Base-by-base conservation (phyloP, 805 yeast species). In the Candida oleophila region DNA sequence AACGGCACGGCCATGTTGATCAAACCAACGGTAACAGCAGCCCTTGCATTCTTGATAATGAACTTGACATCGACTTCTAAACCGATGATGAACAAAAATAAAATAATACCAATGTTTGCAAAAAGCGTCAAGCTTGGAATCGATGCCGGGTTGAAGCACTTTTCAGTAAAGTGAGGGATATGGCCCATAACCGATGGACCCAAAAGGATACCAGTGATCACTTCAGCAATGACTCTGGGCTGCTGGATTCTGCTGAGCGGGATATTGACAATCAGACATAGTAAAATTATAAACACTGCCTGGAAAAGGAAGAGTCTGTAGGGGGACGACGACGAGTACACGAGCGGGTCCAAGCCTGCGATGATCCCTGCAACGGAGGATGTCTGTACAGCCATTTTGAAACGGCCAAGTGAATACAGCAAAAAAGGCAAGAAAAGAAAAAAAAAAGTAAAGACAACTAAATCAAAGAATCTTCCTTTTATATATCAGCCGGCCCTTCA, bases 201-300 rank as follows among this genome's bases (percentile, higher is more conserved):
- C 42, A 87, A 64, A 1, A 87, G 56, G 42, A 87, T 82, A 22
- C 95, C 96, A 0, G 89, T 74, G 8, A 87, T 71, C 42, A 87
- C 94, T 57, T 87, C 96, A 4, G 91, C 88, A 49, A 87, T 87
- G 38, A 87, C 96, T 48, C 82, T 72, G 0, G 96, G 96, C 60
- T 87, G 94, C 53, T 80, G 81, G 38, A 87, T 60, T 50, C 64
- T 76, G 9, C 81, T 71, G 14, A 87, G 64, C 0, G 90, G 89
- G 35, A 71, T 68, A 58, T 85, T 82, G 7, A 87, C 53, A 9
- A 82, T 33, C 47, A 83, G 85, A 46, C 90, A 82, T 20, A 83
- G 56, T 1, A 74, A 54, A 38, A 86, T 70, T 55, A 87, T 82
- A 49, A 84, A 68, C 5, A 83, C 68, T 9, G 83, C 78, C 60